These are phyloP conservation scores for Arthroderma uncinatum DNA, from an alignment of 2,329 filamentous ascomycete species.

Conservation along the genomic window DNA sequence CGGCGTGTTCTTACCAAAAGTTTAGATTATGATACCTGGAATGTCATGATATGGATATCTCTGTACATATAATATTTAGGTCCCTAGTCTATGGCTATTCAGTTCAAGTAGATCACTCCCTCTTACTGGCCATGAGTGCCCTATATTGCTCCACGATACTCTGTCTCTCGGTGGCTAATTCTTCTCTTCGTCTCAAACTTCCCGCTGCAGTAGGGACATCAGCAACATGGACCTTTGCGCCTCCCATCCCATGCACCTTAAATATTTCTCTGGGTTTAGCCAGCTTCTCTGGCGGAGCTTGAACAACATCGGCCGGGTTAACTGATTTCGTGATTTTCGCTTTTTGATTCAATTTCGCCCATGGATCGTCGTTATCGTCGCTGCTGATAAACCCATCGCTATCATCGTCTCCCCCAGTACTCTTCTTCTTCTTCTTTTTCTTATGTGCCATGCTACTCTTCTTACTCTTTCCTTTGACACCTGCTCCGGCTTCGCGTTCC, in stretches of 20 bases:
- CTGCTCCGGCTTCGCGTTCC: slow-evolving; percentile 43
- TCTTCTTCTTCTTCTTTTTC: slow-evolving; percentile 42
- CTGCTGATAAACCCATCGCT: slow-evolving; percentile 30
- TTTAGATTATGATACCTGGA: slow-evolving; percentile 9
- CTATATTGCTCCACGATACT: slow-evolving; percentile 66
- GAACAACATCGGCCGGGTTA: slow-evolving; percentile 45
- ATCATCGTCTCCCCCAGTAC: slow-evolving; percentile 25
- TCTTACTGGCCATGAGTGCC: slow-evolving; percentile 52
- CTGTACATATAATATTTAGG: neutral
- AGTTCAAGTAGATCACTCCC: slow-evolving; percentile 17
- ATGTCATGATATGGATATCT: slow-evolving; percentile 3
- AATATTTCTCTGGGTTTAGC: slow-evolving; percentile 53
- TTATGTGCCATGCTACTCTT: slow-evolving; percentile 48
- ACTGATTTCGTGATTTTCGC: slow-evolving; percentile 30
- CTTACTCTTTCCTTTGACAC: slow-evolving; percentile 45
- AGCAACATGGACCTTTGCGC: slow-evolving; percentile 54
- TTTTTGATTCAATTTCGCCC: slow-evolving; percentile 60
- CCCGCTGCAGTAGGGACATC: slow-evolving; percentile 59
- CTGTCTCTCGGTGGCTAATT: slow-evolving; percentile 56
- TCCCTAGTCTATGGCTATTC: neutral
- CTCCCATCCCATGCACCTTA: slow-evolving; percentile 46
- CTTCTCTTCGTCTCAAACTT: slow-evolving; percentile 60
- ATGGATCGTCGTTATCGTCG: slow-evolving; percentile 58
- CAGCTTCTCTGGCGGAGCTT: slow-evolving; percentile 64
- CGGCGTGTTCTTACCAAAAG: neutral